Base-by-base conservation (phyloP, 2,329 filamentous ascomycete species). In the Seiridium cupressi region DNA sequence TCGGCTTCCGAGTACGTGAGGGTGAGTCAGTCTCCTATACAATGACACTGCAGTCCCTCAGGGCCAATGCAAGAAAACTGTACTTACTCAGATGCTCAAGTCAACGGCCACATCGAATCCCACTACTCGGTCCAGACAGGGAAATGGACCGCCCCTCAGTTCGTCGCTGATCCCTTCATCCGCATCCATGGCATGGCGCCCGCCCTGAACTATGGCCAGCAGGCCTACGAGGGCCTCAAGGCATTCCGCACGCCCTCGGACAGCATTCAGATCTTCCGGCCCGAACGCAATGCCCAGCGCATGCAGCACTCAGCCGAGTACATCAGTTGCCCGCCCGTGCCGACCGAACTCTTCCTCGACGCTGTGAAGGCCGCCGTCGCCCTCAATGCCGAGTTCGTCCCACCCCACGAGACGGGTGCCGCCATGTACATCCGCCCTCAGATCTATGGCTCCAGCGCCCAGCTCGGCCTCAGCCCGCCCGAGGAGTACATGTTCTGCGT, bases 191-290 rank as follows among this genome's bases (percentile, higher is more conserved):
- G 94, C 75, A 95, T 99, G 91, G 89, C 93, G 0, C 93, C 95
- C 0, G 94, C 88, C 48, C 86, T 98, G 65, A 99, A 99, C 83
- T 99, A 99, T 76, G 93, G 94, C 61, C 93, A 97, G 73, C 95
- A 98, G 79, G 94, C 92, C 69, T 99, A 96, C 81, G 95, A 99
- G 75, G 95, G 95, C n/a, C 87, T 98, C 74, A 98, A 98, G 77
- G 93, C 94, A 59, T 97, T 97, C 84, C 92, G 94, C 64, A 81
- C 83, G 2, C 90, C 92, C 18, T 80, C 84, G 60, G 86, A 90
- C 74, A 73, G 81, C 61, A 93, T 98, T 78, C 86, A 88, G 73
- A 86, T 98, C 74, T 98, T 98, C 86, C 90, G 94, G 4, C 91
- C 94, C 0, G 84, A 89, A 70, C 87, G 89, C 72, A 98, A 98